Base-by-base conservation (phyloP, 805 yeast species). In the Pichia nanzhaoensis region DNA sequence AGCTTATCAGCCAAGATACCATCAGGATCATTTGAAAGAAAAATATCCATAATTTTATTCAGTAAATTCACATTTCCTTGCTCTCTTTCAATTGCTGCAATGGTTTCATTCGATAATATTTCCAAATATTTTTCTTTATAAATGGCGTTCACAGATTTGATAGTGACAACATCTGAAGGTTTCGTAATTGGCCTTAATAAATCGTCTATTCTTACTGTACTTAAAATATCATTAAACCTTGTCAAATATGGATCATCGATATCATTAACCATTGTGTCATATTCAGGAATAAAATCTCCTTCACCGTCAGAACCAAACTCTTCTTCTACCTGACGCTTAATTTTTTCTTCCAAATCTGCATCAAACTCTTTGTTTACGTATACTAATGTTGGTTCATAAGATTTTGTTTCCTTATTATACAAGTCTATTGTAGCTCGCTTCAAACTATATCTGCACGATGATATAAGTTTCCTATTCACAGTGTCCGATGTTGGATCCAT, bases 1-100 rank as follows among this genome's bases (percentile, higher is more conserved):
- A 90, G 61, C 39, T 78, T 76, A 19, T 75, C 78, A 31, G 85
- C 86, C 18, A 78, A 67, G 34, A 83, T 64, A 45, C 78, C 79
- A 37, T 70, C 70, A 51, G 95, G 84, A 59, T 87, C 91, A 58
- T 91, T 98, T 4, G 97, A 96, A 41, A 91, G 69, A 53, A 91
- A 78, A 1, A 84, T 80, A 50, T 82, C 85, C 64, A 93, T 72
- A 37, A 91, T 69, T 55, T 78, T 78, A 37, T 83, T 76, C 43
- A 89, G 68, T 56, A 80, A 76, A 47, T 80, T 78, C n/a, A 85
- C 84, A 31, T 80, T 81, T 22, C 74, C 71, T 55, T 88, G 95
- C 58, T 93, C 99, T 35, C 76, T 74, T 58, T 86, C 90, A 41
- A 93, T 84, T 49, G 82, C 67, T 43, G 84, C 83, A 21, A 90